Evolutionary conservation across 1,284 basidiomycete species (phyloP), one percentile per base, ranked within the genome.

Genomic region (Vanrija pseudolonga): DNA sequence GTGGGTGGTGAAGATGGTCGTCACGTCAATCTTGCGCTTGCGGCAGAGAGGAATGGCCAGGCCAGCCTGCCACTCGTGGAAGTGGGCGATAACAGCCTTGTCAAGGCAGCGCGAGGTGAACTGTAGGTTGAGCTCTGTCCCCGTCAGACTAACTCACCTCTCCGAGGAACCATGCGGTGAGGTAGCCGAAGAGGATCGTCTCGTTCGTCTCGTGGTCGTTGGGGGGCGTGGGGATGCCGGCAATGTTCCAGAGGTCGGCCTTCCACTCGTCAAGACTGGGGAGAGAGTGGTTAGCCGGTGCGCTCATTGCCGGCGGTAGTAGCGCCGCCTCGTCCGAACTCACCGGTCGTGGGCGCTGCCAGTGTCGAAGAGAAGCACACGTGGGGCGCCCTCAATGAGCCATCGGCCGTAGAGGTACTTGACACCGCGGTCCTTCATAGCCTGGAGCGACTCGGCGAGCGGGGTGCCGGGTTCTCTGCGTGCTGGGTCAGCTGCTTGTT

Each of bases 31-130:
- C 72, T 96, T 92, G 54, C 95, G 84, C 79, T 97, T 98, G 63
- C 95, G 83, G 78, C 90, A 94, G 19, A 98, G 84, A 3, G 95
- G 92, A 58, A 98, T 97, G 26, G 95, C 92, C 40, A 98, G 85
- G 54, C 95, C 95, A 6, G 93, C 94, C 75, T 98, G 94, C 95
- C 95, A 98, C 78, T 98, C 95, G 79, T 98, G 95, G 81, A 98
- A 97, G 78, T 98, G 95, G 59, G 92, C 93, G 60, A 98, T 84
- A 64, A 98, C 89, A 45, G 94, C 90, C 12, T 84, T 87, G 59
- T 84, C 82, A 37, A 87, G 82, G 73, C 93, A 85, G 56, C 86
- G 85, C 24, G 86, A 74, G 38, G 90, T 84, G 71, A 90, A 96
- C 87, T 91, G 69, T 14, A 51, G 54, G 60, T 8, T 28, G 47